Conservation (phyloP, 768 basidiomycete genomes). For the Termitomyces sp. region DNA sequence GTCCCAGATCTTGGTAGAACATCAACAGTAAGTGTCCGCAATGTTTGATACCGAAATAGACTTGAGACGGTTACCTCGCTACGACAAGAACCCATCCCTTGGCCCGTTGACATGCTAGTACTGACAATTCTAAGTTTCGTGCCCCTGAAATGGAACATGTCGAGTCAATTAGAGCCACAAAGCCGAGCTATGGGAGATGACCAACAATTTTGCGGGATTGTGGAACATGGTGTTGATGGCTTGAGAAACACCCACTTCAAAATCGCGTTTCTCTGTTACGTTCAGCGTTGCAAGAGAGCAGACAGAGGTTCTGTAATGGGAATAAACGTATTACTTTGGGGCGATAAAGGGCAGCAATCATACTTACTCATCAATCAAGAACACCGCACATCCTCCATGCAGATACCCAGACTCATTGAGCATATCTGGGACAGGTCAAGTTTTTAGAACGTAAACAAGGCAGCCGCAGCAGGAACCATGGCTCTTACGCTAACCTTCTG, state of each 20-base stretch:
- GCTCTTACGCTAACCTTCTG: slow-evolving; percentile 30
- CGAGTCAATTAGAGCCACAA: background rate
- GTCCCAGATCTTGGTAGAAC: slow-evolving; percentile 34
- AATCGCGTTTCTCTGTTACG: slow-evolving; percentile 22
- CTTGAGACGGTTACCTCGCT: slow-evolving; percentile 28
- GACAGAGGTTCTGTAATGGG: slow-evolving; percentile 31
- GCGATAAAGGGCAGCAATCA: slow-evolving; percentile 6
- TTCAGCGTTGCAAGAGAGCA: slow-evolving; percentile 31
- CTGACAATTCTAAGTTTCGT: slow-evolving; percentile 37
- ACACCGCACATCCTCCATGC: slow-evolving; percentile 35
- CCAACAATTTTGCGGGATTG: slow-evolving; percentile 32
- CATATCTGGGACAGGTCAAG: slow-evolving; percentile 32
- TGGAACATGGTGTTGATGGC: slow-evolving; percentile 43
- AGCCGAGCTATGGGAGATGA: background rate
- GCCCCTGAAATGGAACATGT: slow-evolving; percentile 25
- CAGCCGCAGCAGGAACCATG: background rate
- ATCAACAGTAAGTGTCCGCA: background rate
- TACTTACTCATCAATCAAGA: slow-evolving; percentile 50
- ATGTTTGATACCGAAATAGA: background rate
- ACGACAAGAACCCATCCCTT: slow-evolving; percentile 25
- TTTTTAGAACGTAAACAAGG: background rate
- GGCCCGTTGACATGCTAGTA: slow-evolving; percentile 27
- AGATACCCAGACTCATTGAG: slow-evolving; percentile 30
- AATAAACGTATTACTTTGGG: background rate
- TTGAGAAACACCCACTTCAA: slow-evolving; percentile 35